phyloP scores from a whole-genome alignment of 176 grass and related monocot species.

The Poa annua region DNA sequence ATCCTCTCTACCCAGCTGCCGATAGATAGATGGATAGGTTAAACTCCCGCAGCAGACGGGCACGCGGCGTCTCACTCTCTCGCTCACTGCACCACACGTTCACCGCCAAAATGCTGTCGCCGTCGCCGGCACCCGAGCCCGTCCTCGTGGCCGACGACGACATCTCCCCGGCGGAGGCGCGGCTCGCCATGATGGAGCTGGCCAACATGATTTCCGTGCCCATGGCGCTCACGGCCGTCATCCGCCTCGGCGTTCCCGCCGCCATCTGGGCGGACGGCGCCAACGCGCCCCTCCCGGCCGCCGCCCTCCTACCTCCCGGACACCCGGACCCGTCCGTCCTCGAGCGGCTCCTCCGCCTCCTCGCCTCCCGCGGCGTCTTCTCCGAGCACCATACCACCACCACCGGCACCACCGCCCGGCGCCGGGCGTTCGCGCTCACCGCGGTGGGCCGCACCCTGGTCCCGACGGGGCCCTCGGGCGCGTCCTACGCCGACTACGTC shows the following conservation, averaged over 20 bases:
- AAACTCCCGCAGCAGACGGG: no score
- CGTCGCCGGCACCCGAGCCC: background rate
- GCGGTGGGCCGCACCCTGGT: constrained; percentile 68
- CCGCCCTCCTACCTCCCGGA: constrained; percentile 35
- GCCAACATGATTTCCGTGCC: constrained; percentile 83
- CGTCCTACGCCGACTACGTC: constrained; percentile 78
- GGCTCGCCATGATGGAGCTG: constrained; percentile 77
- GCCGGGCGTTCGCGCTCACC: constrained; percentile 58
- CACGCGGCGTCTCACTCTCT: background rate
- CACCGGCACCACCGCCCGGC: background rate
- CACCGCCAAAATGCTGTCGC: constrained; percentile 8
- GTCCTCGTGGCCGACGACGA: background rate
- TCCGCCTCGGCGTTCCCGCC: constrained; percentile 65
- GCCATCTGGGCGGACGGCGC: constrained; percentile 53
- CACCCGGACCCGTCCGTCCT: constrained; percentile 55
- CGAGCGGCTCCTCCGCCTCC: constrained; percentile 74
- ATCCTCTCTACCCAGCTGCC: no score
- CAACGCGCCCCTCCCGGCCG: constrained; percentile 58
- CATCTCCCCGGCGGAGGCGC: constrained; percentile 30
- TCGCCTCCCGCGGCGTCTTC: constrained; percentile 68
- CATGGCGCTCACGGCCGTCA: constrained; percentile 72
- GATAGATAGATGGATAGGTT: no score
- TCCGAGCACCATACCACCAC: constrained; percentile 43
- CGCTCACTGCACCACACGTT: background rate
- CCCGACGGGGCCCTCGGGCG: constrained; percentile 2